These are phyloP conservation scores for Colletotrichum agaves DNA, from an alignment of 2,329 filamentous ascomycete genomes.

Conservation along the genomic window DNA sequence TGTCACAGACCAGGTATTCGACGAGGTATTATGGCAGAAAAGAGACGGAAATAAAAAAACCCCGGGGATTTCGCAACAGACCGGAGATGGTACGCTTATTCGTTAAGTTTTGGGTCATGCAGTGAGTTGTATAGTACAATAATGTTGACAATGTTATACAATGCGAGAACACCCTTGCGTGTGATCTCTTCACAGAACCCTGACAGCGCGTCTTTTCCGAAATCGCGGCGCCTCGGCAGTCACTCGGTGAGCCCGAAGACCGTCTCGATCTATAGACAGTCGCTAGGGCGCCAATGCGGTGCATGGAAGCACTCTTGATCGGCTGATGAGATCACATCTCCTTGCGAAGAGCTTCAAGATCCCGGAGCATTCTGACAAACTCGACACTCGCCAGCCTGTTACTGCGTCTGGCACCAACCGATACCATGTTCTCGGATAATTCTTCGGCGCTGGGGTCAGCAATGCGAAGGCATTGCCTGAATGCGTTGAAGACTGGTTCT, in stretches of 20 bases:
- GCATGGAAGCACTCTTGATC: too few species aligned
- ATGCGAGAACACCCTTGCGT: neutral
- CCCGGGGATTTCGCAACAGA: too few species aligned
- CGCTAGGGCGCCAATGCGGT: neutral
- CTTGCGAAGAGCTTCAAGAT: conserved; percentile 37
- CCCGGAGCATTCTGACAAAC: conserved; percentile 43
- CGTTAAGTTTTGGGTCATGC: neutral
- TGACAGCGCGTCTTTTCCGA: too few species aligned
- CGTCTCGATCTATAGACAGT: neutral
- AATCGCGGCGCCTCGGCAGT: neutral
- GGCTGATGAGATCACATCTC: neutral
- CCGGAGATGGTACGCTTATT: neutral
- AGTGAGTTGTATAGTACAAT: conserved; percentile 10
- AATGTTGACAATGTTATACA: conserved; percentile 13
- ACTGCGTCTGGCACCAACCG: conserved; percentile 13
- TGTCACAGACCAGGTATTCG: too few species aligned
- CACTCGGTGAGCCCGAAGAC: conserved; percentile 23
- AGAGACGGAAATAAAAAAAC: too few species aligned
- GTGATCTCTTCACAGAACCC: too few species aligned
- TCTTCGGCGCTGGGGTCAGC: conserved; percentile 62
- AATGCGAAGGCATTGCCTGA: conserved; percentile 66
- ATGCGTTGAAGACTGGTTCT: conserved; percentile 55
- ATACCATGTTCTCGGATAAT: conserved; percentile 39
- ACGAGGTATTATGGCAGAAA: too few species aligned
- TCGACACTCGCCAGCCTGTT: conserved; percentile 41